Percentiles rank a stretch among this genome's conserved stretches.
Conservation (phyloP, 192 early-diverging fungal species). For the Backusella westeae region DNA sequence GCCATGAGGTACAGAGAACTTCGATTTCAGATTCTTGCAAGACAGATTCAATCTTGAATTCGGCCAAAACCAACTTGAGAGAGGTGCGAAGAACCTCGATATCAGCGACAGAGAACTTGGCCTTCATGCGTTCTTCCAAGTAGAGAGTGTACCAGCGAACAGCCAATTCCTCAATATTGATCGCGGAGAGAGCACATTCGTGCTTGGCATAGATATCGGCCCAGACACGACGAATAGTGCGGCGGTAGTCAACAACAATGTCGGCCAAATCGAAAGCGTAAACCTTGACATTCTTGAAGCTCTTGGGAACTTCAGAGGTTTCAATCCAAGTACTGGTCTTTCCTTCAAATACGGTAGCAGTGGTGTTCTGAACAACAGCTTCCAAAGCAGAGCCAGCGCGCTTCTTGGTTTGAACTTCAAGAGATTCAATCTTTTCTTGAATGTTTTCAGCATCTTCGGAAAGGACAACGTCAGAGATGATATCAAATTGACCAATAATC, state of each 20-base stretch:
- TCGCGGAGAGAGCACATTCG: neutral
- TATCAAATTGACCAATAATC: neutral
- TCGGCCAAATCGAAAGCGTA: slow-evolving; percentile 25
- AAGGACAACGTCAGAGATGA: neutral
- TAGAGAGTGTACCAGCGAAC: slow-evolving; percentile 22
- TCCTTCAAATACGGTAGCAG: slow-evolving; percentile 19
- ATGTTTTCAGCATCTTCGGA: slow-evolving; percentile 2
- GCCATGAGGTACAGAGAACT: slow-evolving; percentile 14
- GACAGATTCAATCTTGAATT: slow-evolving; percentile 8
- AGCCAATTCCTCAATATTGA: slow-evolving; percentile 5
- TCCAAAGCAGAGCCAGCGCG: slow-evolving; percentile 2
- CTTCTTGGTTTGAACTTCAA: slow-evolving; percentile 12
- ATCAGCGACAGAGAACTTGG: neutral
- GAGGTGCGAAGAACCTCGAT: neutral
- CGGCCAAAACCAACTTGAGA: slow-evolving; percentile 2
- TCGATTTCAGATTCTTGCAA: slow-evolving; percentile 8
- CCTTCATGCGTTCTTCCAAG: neutral
- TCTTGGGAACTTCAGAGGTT: slow-evolving; percentile 18
- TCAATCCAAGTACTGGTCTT: slow-evolving; percentile 27
- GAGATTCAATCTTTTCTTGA: slow-evolving; percentile 9
- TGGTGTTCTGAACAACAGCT: slow-evolving; percentile 9
- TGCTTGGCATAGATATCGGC: neutral
- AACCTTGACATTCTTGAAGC: slow-evolving; percentile 13
- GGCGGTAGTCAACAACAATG: slow-evolving; percentile 18
- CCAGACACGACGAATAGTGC: slow-evolving; percentile 16